Evolutionary conservation across 139 green algal species (phyloP), one percentile per base, ranked within the genome.

Genomic region (Chlorella sorokiniana): DNA sequence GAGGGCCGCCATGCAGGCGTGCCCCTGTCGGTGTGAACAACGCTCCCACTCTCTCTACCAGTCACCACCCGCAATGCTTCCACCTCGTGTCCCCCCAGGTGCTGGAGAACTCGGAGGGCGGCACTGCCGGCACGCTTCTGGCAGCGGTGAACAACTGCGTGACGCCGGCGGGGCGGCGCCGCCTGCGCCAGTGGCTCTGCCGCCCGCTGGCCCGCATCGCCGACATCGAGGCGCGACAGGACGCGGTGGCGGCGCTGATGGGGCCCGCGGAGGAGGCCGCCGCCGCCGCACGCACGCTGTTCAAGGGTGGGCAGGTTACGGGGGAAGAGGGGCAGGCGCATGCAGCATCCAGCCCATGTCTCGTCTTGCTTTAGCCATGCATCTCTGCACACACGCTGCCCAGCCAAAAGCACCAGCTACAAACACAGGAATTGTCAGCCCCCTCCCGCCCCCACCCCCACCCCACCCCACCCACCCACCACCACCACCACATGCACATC

Each of bases 51-150:
- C 56, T 35, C n/a, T 9, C 44, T 41, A 11, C 9, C 44, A 41
- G 0, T 11, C 63, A 2, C 9, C 14, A 14, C 63, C 63, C 3
- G 14, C 63, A 31, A 27, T 10, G 5, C 61, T 9, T 38, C 61
- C 31, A 11, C n/a, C 62, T 31, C 31, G 22, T 25, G 31, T 38
- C 31, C 8, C 35, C 18, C 40, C 82, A 91, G 88, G 84, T 92
- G n/a, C 81, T 99, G 40, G 94, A 98, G 84, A 98, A 97, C 83
- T 86, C 70, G 0, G 87, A 96, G 22, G 96, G 96, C 37, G 92
- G 87, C 51, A 69, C 70, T 6, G 33, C 65, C 33, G 96, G 96
- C 81, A 96, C 91, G 16, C 86, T 99, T 63, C 85, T 99, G 41
- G 89, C 86, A 0, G 82, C 92, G n/a, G 72, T 99, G 61, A 94